A percentile compares a stretch with the other conserved stretches of the same genome.
Evolutionary conservation across 768 basidiomycete species (phyloP).

Genomic region (Sporobolomyces pararoseus): DNA sequence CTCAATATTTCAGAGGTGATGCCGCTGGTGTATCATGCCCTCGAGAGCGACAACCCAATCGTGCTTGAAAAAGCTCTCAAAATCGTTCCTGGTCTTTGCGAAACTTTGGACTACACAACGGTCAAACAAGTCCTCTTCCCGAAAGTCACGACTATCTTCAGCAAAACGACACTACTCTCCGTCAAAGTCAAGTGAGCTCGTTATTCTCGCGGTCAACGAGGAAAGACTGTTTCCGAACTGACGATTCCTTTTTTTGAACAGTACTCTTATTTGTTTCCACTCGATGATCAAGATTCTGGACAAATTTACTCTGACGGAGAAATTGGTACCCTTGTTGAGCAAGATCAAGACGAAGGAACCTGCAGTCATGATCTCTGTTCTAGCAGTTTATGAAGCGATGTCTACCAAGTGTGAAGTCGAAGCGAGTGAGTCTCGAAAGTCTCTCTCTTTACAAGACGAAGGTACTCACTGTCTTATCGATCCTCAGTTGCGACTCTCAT

Average conservation of each 20-base stretch:
- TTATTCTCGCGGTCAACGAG: not conserved
- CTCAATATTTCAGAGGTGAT: slow-evolving; percentile 80
- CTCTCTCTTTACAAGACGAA: not conserved
- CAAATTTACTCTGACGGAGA: slow-evolving; percentile 82
- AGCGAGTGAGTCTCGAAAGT: slow-evolving; percentile 41
- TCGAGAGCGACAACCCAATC: slow-evolving; percentile 88
- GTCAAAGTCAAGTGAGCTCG: slow-evolving; percentile 67
- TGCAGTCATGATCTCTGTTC: slow-evolving; percentile 69
- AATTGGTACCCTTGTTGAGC: slow-evolving; percentile 85
- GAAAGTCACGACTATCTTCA: slow-evolving; percentile 71
- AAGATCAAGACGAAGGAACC: slow-evolving; percentile 97
- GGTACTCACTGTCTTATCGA: too few species aligned
- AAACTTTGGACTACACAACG: slow-evolving; percentile 87
- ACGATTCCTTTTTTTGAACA: slow-evolving; percentile 41
- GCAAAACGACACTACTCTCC: slow-evolving; percentile 78
- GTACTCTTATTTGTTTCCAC: slow-evolving; percentile 73
- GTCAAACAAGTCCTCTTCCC: slow-evolving; percentile 57
- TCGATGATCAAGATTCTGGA: slow-evolving; percentile 85
- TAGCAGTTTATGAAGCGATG: slow-evolving; percentile 45
- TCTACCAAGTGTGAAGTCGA: slow-evolving; percentile 44
- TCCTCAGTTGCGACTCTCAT: slow-evolving; percentile 83
- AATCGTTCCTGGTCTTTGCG: slow-evolving; percentile 79
- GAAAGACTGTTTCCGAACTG: too few species aligned
- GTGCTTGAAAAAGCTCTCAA: slow-evolving; percentile 88
- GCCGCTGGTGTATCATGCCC: slow-evolving; percentile 87